These are phyloP conservation scores for Pseudocercospora crystallina DNA, from an alignment of 2,329 filamentous ascomycete genomes.

Conservation along the genomic window DNA sequence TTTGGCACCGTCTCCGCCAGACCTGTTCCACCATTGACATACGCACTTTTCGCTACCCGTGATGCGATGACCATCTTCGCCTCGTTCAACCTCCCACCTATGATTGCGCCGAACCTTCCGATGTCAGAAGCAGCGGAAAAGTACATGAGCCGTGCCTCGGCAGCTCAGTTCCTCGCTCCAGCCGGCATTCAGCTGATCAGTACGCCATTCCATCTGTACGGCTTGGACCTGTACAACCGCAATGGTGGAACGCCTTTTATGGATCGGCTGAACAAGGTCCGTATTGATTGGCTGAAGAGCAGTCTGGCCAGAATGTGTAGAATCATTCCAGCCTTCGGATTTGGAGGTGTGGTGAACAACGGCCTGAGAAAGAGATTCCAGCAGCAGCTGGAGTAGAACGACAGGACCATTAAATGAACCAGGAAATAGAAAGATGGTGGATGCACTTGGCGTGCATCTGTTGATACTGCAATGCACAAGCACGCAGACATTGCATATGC, in stretches of 20 bases:
- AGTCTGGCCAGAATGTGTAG: conserved; percentile 74
- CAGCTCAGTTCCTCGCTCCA: conserved; percentile 78
- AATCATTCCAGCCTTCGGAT: conserved; percentile 84
- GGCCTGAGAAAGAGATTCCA: conserved; percentile 69
- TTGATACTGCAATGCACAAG: no score
- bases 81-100: conserved; percentile 81
- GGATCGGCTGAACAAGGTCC: conserved; percentile 66
- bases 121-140: conserved; percentile 48
- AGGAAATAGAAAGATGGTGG: no score
- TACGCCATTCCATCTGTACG: conserved; percentile 82
- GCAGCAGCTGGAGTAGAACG: conserved; percentile 52
- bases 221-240: conserved; percentile 83
- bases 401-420: background rate
- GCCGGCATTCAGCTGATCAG: conserved; percentile 75
- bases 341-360: conserved; percentile 82
- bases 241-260: conserved; percentile 49
- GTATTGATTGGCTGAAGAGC: conserved; percentile 73
- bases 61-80: conserved; percentile 90
- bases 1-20: conserved; percentile 64
- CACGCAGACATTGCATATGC: background rate
- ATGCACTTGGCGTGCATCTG: no score
- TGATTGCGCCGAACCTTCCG: conserved; percentile 69
- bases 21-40: conserved; percentile 61
- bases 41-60: conserved; percentile 74
- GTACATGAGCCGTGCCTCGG: conserved; percentile 46